Evolutionary conservation across 257 asterid species (phyloP), one percentile per base, ranked within the genome.

Genomic region (Craterostigma plantagineum): DNA sequence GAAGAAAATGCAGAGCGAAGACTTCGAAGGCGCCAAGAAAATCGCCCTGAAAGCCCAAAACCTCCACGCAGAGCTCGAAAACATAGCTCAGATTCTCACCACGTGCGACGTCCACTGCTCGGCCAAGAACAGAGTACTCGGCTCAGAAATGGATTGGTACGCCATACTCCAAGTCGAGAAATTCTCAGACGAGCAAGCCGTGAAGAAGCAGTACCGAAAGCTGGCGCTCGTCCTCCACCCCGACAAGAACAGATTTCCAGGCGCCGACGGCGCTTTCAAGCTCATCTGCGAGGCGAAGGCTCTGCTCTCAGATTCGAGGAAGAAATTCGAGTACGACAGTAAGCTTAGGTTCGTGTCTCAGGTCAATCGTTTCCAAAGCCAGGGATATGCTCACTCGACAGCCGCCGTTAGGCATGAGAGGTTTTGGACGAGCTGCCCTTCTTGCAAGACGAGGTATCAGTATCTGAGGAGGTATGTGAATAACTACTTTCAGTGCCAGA

Each of bases 211-310:
- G 45, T 77, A 77, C 45, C 65, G 76, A 35, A 68, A 67, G 18
- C 70, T 77, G 16, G 85, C 81, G 14, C 67, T 68, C 39, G 40
- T 56, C 35, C 85, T 77, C 63, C 91, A 77, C 52, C 91, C 91
- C 10, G 91, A 77, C 47, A 77, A 70, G 69, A 77, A 77, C 59
- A 66, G 62, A 38, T 67, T 46, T 51, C 69, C 75, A 8, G 84
- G 84, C 41, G 85, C 91, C 12, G 91, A 77, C 46, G 62, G 61
- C 47, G 91, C 91, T 36, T 77, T 77, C 51, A 77, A 69, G 58
- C 58, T 71, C 58, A 63, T 77, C 35, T 59, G 66, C 38, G 81
- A 77, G 59, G 91, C 91, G 17, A 57, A 76, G 48, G 59, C 67
- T 8, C 55, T 68, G 38, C 71, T 77, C 34, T 65, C 91, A 0